Conservation (phyloP, 163 green algal genomes). For the Prototheca cutis region DNA sequence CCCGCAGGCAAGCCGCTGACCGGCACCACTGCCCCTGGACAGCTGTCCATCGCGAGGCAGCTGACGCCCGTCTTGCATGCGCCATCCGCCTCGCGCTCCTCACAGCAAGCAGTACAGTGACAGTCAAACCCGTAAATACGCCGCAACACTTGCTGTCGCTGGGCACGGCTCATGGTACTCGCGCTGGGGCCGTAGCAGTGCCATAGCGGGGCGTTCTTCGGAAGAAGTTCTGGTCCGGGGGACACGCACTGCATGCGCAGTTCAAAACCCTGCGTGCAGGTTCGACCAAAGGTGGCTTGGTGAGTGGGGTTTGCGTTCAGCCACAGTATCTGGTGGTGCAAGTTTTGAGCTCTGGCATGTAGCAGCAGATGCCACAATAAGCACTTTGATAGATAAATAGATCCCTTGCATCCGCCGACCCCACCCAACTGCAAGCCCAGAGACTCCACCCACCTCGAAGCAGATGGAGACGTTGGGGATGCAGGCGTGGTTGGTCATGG, state of each 20-base stretch:
- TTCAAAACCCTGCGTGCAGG: not conserved
- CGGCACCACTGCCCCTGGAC: not conserved
- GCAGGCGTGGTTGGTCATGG: constrained; percentile 1
- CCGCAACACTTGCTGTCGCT: not conserved
- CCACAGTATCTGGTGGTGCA: no score
- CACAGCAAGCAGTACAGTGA: not conserved
- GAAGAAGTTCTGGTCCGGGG: not conserved
- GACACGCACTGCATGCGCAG: not conserved
- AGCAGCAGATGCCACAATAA: not conserved
- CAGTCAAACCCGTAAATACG: not conserved
- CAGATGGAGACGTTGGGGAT: not conserved
- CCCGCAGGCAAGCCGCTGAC: not conserved
- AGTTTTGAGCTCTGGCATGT: not conserved
- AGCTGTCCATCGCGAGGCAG: not conserved
- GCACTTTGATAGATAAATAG: not conserved
- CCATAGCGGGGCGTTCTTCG: not conserved
- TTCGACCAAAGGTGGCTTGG: no score
- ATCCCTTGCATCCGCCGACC: not conserved
- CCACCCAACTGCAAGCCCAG: no score
- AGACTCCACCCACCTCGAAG: not conserved
- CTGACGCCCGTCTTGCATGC: not conserved
- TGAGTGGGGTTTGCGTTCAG: no score
- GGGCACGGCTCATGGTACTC: not conserved
- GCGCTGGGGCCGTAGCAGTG: not conserved
- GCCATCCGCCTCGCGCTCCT: not conserved